Evolutionary conservation across 768 basidiomycete species (phyloP), one percentile per base, ranked within the genome.

Genomic region (Kwoniella sp.): DNA sequence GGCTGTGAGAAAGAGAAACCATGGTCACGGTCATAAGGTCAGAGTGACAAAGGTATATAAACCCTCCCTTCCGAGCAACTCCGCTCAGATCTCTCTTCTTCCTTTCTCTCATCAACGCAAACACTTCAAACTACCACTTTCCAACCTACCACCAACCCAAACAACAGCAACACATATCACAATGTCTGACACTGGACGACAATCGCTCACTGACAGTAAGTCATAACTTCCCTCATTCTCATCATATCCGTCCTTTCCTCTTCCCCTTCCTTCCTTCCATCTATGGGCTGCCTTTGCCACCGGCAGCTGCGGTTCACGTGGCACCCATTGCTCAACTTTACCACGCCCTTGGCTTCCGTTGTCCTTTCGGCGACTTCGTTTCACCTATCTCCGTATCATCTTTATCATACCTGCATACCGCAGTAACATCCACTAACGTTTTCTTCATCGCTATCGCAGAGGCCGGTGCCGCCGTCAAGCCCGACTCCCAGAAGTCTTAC

Each of bases 161-260:
- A 64, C 61, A 65, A 63, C 58, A 66, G 62, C 63, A 70, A 71
- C 60, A 28, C 63, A 58, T 56, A 30, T 37, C 34, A 79, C 72
- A 73, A 79, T 80, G 79, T 80, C 79, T 68, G 79, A 80, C 74
- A 73, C 70, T 58, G 77, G 74, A 28, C 69, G 79, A 63, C 75
- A 80, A 77, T 78, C 77, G 53, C 67, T 78, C 61, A 71, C 68
- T 47, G 75, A 77, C 74, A 79, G 74, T 75, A 65, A 72, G 74
- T 75, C 26, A 37, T 41, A 51, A 20, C 20, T 22, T 38, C 34
- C 62, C 11, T n/a, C n/a, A n/a, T n/a, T n/a, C 41, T 47, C 37
- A 30, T 45, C 26, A 9, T 3, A 3, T 45, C 8, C 17, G 11
- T 20, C 41, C 17, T 45, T n/a, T 25, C 0, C 28, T 37, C 55